These are phyloP conservation scores for Platanthera zijinensis DNA, from an alignment of 106 monocot species.

Conservation along the genomic window DNA sequence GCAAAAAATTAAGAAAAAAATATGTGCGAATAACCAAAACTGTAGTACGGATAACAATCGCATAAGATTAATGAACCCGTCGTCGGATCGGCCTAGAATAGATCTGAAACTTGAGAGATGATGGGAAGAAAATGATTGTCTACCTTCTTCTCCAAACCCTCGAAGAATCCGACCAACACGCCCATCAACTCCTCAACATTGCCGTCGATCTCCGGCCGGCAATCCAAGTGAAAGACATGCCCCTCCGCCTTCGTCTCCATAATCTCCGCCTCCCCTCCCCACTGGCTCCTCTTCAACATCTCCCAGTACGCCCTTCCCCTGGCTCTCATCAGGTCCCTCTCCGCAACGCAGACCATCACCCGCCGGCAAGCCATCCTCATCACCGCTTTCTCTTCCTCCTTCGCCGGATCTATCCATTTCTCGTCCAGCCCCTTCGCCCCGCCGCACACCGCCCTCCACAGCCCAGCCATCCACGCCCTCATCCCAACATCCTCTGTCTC, in stretches of 20 bases:
- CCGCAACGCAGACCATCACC: conserved; percentile 10
- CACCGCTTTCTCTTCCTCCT: conserved; percentile 18
- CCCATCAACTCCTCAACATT: neutral
- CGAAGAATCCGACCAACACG: neutral
- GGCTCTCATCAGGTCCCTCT: conserved; percentile 9
- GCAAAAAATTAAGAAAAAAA: too few species aligned
- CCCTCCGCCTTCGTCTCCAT: conserved; percentile 18
- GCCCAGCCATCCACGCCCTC: conserved; percentile 23
- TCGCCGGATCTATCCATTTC: conserved; percentile 12
- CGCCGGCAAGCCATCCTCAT: conserved; percentile 11
- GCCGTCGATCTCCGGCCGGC: conserved; percentile 5
- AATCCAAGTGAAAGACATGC: conserved; percentile 24
- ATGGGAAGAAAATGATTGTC: neutral
- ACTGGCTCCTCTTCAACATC: conserved; percentile 14
- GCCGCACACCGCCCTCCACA: conserved; percentile 25
- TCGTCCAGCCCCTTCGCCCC: conserved; percentile 16
- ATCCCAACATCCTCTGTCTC: conserved; percentile 3
- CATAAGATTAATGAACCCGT: too few species aligned
- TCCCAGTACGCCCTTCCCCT: conserved; percentile 20
- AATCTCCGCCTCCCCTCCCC: conserved; percentile 23
- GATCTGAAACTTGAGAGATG: too few species aligned
- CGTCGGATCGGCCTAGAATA: too few species aligned
- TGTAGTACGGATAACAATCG: too few species aligned
- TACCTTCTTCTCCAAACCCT: neutral
- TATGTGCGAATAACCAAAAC: too few species aligned